Conservation (phyloP, 2,329 filamentous ascomycete genomes). For the Sarocladiaceae sp. region DNA sequence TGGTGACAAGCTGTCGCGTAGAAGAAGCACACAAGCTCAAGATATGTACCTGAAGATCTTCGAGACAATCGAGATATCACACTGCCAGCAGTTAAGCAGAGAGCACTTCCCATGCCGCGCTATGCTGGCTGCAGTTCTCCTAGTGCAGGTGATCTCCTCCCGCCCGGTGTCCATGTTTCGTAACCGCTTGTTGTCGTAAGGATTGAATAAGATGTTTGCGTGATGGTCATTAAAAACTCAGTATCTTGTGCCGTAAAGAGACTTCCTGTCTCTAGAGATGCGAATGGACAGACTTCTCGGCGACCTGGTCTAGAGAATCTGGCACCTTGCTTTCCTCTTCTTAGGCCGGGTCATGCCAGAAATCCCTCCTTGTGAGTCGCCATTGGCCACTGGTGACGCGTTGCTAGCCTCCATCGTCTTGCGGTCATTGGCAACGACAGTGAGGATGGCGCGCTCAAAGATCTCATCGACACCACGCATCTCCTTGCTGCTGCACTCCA, state of each 20-base stretch:
- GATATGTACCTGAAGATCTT: not conserved
- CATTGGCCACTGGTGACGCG: slow-evolving; percentile 21
- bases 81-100: slow-evolving; percentile 4
- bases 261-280: slow-evolving; percentile 1
- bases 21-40: not conserved
- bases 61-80: not conserved
- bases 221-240: slow-evolving; percentile 32
- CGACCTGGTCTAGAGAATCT: slow-evolving; percentile 56
- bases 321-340: slow-evolving; percentile 81
- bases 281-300: slow-evolving; percentile 8
- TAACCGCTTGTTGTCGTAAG: slow-evolving; percentile 7
- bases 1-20: not conserved
- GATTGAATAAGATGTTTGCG: slow-evolving; percentile 29
- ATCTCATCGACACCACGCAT: slow-evolving; percentile 95
- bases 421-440: slow-evolving; percentile 74
- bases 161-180: not conserved
- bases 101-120: slow-evolving; percentile 8
- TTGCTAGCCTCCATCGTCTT: slow-evolving; percentile 51
- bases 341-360: slow-evolving; percentile 46
- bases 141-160: not conserved
- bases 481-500: slow-evolving; percentile 98
- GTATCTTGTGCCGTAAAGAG: slow-evolving; percentile 22
- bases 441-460: slow-evolving; percentile 86
- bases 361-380: slow-evolving; percentile 32
- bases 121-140: not conserved